These are phyloP conservation scores for Penicillium concentricum DNA, from an alignment of 2,329 filamentous ascomycete genomes.

Conservation along the genomic window DNA sequence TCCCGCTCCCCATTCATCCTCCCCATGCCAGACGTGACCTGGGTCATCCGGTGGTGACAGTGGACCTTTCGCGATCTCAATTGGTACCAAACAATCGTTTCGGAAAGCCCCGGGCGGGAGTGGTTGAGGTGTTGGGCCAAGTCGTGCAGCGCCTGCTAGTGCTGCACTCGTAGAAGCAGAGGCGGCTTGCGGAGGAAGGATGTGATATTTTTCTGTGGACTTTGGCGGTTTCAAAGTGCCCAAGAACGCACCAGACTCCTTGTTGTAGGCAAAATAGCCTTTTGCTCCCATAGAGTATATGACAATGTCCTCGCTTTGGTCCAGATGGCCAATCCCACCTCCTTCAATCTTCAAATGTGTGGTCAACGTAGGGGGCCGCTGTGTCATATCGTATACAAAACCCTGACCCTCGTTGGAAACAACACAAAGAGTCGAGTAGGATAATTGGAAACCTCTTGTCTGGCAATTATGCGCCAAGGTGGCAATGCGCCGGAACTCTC, in stretches of 20 bases:
- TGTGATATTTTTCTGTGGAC: slow-evolving; percentile 36
- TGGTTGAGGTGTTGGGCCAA: slow-evolving; percentile 22
- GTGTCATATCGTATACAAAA: slow-evolving; percentile 48
- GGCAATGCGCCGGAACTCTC: slow-evolving; percentile 43
- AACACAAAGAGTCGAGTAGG: slow-evolving; percentile 46
- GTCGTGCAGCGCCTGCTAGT: slow-evolving; percentile 20
- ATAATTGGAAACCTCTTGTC: slow-evolving; percentile 49
- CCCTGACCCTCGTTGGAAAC: slow-evolving; percentile 46
- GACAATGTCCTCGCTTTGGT: slow-evolving; percentile 43
- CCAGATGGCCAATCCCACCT: slow-evolving; percentile 47
- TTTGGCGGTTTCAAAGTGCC: slow-evolving; percentile 40
- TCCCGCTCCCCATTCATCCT: slow-evolving; percentile 51
- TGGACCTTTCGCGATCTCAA: slow-evolving; percentile 28
- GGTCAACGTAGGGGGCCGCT: slow-evolving; percentile 33
- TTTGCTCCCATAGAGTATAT: slow-evolving; percentile 46
- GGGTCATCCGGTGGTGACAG: slow-evolving; percentile 24
- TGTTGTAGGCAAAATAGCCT: slow-evolving; percentile 47
- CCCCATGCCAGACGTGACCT: slow-evolving; percentile 29
- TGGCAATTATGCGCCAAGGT: slow-evolving; percentile 44
- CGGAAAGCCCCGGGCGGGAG: slow-evolving; percentile 20
- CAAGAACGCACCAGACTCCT: slow-evolving; percentile 39
- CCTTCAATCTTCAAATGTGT: slow-evolving; percentile 41
- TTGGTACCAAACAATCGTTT: slow-evolving; percentile 28
- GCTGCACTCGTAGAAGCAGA: slow-evolving; percentile 17
- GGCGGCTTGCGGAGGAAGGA: slow-evolving; percentile 27